Conservation (phyloP, 768 basidiomycete species). For the Epithele typhae region DNA sequence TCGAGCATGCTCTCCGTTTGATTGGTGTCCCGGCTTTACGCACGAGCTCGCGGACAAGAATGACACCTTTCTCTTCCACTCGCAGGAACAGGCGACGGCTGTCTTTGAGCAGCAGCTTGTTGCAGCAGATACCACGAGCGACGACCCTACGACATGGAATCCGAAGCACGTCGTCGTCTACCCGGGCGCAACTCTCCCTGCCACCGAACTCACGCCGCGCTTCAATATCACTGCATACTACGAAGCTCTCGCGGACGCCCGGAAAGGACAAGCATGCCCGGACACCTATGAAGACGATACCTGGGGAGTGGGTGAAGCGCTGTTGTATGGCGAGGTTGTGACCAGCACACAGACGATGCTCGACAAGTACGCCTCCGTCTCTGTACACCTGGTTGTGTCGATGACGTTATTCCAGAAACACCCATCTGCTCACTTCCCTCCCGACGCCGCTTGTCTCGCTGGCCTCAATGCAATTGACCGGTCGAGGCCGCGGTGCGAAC, state of each 20-base stretch:
- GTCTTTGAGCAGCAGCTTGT: conserved; percentile 23
- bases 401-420: conserved; percentile 61
- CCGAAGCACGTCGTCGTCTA: conserved; percentile 54
- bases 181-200: conserved; percentile 43
- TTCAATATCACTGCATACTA: conserved; percentile 71
- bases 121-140: conserved; percentile 16
- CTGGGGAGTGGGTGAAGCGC: conserved; percentile 69
- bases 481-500: conserved; percentile 85
- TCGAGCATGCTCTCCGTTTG: conserved; percentile 35
- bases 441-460: conserved; percentile 78
- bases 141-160: conserved; percentile 35
- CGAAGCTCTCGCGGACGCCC: conserved; percentile 36
- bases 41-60: conserved; percentile 55
- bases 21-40: conserved; percentile 24
- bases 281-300: conserved; percentile 18
- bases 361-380: conserved; percentile 61
- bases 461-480: conserved; percentile 83
- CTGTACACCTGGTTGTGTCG: background rate
- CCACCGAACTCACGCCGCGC: conserved; percentile 54
- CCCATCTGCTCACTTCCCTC: conserved; percentile 58
- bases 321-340: conserved; percentile 85
- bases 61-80: conserved; percentile 66
- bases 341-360: conserved; percentile 95
- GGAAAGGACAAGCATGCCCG: conserved; percentile 22
- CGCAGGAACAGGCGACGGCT: conserved; percentile 27